These are phyloP conservation scores for Asterella californica DNA, from an alignment of 225 moss, liverwort and hornwort species.

Conservation along the genomic window DNA sequence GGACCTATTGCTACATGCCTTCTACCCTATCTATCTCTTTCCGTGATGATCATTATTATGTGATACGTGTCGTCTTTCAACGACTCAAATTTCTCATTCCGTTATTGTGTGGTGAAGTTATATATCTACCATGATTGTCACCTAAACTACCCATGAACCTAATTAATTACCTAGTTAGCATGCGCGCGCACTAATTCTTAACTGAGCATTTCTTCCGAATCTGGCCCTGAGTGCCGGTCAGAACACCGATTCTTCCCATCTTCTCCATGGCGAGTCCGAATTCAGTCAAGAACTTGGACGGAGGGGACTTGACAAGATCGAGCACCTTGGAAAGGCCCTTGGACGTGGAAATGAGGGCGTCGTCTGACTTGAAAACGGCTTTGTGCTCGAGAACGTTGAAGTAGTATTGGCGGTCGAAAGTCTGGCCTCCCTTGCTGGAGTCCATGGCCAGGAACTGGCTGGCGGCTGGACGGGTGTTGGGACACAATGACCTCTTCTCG, in stretches of 20 bases:
- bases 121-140: too few species aligned
- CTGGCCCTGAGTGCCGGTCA: conserved; percentile 17
- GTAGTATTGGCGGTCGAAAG: conserved; percentile 39
- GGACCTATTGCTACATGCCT: too few species aligned
- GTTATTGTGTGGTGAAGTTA: too few species aligned
- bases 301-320: background rate
- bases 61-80: too few species aligned
- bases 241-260: conserved; percentile 8
- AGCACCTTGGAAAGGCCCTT: conserved; percentile 13
- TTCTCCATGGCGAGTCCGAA: conserved; percentile 10
- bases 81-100: too few species aligned
- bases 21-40: too few species aligned
- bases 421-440: conserved; percentile 1
- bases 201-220: conserved; percentile 21
- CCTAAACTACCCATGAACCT: too few species aligned
- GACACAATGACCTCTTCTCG: conserved; percentile 37
- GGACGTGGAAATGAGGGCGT: conserved; percentile 16
- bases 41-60: too few species aligned
- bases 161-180: background rate
- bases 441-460: background rate
- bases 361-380: conserved; percentile 30
- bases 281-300: conserved; percentile 11
- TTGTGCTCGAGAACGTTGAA: conserved; percentile 9
- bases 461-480: background rate
- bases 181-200: background rate